These are phyloP conservation scores for Alternaria sp. DNA, from an alignment of 2,329 filamentous ascomycete species.

Conservation along the genomic window DNA sequence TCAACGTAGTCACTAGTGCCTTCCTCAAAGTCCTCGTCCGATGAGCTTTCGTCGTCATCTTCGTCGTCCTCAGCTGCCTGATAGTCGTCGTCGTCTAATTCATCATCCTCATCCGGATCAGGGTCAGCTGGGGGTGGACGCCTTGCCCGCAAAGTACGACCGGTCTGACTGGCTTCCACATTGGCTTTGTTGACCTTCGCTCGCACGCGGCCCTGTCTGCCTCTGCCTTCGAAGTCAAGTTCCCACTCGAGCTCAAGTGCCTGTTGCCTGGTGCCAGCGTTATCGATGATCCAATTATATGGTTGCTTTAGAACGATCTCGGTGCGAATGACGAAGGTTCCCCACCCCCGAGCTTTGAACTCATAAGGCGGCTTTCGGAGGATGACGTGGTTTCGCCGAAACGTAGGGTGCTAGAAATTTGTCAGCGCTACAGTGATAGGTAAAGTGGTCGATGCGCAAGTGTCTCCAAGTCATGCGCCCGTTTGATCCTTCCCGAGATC, in stretches of 20 bases:
- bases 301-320: constrained; percentile 55
- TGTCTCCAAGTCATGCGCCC: background rate
- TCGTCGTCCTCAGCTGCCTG: constrained; percentile 22
- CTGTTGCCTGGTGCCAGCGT: constrained; percentile 46
- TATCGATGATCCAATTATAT: constrained; percentile 55
- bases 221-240: constrained; percentile 54
- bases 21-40: constrained; percentile 1
- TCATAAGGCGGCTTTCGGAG: constrained; percentile 52
- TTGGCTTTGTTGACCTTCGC: constrained; percentile 51
- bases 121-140: background rate
- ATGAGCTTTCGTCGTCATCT: constrained; percentile 14
- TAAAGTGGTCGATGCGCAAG: background rate
- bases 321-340: constrained; percentile 52
- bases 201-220: constrained; percentile 52
- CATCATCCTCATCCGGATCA: constrained; percentile 16
- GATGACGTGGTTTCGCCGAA: constrained; percentile 49
- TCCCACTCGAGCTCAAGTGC: constrained; percentile 54
- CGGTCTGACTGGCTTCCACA: constrained; percentile 27
- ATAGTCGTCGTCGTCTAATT: constrained; percentile 29
- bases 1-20: constrained; percentile 28
- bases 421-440: constrained; percentile 7
- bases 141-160: constrained; percentile 23
- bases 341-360: constrained; percentile 55
- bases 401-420: constrained; percentile 52
- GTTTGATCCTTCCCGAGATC: background rate